Conservation (phyloP, 768 basidiomycete species). For the Harrya chromipes region DNA sequence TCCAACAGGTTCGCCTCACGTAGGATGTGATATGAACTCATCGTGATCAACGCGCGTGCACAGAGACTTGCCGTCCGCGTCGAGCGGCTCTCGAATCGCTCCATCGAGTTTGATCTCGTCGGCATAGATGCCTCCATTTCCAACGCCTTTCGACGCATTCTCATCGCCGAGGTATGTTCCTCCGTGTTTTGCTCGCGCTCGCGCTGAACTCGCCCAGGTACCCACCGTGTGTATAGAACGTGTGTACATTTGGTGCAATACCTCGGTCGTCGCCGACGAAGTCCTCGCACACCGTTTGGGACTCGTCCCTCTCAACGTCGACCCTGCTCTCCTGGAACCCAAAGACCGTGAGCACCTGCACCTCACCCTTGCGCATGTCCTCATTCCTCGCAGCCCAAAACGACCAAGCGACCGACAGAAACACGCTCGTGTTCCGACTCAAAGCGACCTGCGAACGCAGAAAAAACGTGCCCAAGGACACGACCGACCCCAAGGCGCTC, state of each 20-base stretch:
- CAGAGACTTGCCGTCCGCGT: conserved; percentile 75
- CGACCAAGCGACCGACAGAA: conserved; percentile 78
- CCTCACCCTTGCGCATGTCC: not conserved
- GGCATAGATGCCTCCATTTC: conserved; percentile 96
- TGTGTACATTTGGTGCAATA: conserved; percentile 94
- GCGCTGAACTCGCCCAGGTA: conserved; percentile 48
- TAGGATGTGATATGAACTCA: not conserved
- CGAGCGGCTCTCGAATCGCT: conserved; percentile 74
- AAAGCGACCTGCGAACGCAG: conserved; percentile 63
- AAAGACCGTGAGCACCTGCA: conserved; percentile 36
- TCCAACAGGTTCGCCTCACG: conserved; percentile 60
- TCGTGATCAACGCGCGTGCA: conserved; percentile 4
- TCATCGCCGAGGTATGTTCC: conserved; percentile 83
- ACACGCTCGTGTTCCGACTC: conserved; percentile 87
- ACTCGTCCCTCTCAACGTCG: conserved; percentile 82
- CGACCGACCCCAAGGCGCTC: conserved; percentile 55
- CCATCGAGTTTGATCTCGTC: conserved; percentile 92
- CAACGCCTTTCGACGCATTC: conserved; percentile 88
- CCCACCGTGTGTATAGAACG: conserved; percentile 89
- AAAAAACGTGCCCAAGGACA: conserved; percentile 48
- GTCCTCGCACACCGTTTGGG: conserved; percentile 91
- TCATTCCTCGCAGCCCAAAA: conserved; percentile 30
- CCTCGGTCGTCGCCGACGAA: conserved; percentile 90
- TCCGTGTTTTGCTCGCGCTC: not conserved
- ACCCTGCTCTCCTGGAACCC: conserved; percentile 71